A percentile compares a stretch with the other conserved stretches of the same genome.
Evolutionary conservation across 2,329 filamentous ascomycete species (phyloP).

Genomic region (Emmonsiellopsis sp.): DNA sequence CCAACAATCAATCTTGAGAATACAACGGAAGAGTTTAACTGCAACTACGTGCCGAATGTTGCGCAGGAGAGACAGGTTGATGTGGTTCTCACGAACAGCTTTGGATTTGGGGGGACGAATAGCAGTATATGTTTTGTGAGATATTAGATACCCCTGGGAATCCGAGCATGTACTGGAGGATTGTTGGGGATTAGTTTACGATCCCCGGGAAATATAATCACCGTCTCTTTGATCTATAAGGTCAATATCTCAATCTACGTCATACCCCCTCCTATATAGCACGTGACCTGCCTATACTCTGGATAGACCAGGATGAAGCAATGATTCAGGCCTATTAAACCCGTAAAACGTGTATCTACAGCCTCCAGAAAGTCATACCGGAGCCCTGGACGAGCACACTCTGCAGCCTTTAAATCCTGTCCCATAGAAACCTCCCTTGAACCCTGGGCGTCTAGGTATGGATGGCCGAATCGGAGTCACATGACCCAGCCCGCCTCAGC

Average conservation of each 20-base stretch:
- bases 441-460: not conserved
- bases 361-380: no score
- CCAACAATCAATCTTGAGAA: constrained; percentile 75
- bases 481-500: not conserved
- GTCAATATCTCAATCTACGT: no score
- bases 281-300: no score
- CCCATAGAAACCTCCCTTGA: not conserved
- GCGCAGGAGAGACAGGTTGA: constrained; percentile 62
- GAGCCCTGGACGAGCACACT: not conserved
- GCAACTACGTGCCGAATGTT: constrained; percentile 71
- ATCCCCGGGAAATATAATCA: no score
- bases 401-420: not conserved
- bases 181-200: no score
- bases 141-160: constrained; percentile 9
- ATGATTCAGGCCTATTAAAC: no score
- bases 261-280: no score
- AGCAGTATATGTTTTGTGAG: constrained; percentile 67
- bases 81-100: constrained; percentile 84
- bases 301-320: no score
- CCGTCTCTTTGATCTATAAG: no score
- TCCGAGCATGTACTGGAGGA: not conserved
- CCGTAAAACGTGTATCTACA: no score
- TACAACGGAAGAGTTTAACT: constrained; percentile 57
- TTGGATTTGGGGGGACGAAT: constrained; percentile 96
- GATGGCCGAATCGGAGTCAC: not conserved